Evolutionary conservation across 208 protist genomes (phyloP), one percentile per base, ranked within the genome.

Genomic region (Leishmania tropica): DNA sequence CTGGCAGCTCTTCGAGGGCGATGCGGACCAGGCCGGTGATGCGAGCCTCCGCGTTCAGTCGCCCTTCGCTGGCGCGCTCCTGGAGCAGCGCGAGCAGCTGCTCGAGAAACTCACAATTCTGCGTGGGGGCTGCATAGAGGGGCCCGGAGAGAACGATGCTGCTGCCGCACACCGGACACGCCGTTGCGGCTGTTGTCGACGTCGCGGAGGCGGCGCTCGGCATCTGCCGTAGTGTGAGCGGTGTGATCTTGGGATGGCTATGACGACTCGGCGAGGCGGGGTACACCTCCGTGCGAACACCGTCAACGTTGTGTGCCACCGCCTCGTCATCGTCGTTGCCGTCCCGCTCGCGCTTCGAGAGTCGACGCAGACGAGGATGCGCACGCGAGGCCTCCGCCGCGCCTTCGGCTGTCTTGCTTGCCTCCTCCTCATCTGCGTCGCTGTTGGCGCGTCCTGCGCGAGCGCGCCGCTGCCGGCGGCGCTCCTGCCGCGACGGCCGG

Each of bases 71-170:
- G 51, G 86, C 86, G 62, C 95, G 94, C 74, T 90, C 79, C 74
- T 97, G 82, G 0, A 98, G 79, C 76, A 96, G 79, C 35, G 75
- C 83, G 4, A 98, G 83, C 19, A 98, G 83, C 45, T 91, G 64
- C 31, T 80, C 76, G 4, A 99, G 83, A 78, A 97, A 99, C 2
- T 88, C 84, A 7, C 13, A 31, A 75, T 96, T 89, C 81, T 99
- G 98, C 3, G 99, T 98, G 19, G 96, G 89, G 0, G 83, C 95
- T 11, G 84, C 88, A 92, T 98, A 99, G 17, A 99, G 80, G n/a
- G 99, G 99, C 11, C 99, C 99, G 3, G 93, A 97, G 1, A 98
- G 62, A 60, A 91, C 89, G 54, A 98, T 83, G 64, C 40, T 68
- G 73, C 86, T 76, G 24, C 96, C 97, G 79, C 97, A 99, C 10